phyloP scores from a whole-genome alignment of 2,329 filamentous ascomycete species.

The Exophiala alcalophila region DNA sequence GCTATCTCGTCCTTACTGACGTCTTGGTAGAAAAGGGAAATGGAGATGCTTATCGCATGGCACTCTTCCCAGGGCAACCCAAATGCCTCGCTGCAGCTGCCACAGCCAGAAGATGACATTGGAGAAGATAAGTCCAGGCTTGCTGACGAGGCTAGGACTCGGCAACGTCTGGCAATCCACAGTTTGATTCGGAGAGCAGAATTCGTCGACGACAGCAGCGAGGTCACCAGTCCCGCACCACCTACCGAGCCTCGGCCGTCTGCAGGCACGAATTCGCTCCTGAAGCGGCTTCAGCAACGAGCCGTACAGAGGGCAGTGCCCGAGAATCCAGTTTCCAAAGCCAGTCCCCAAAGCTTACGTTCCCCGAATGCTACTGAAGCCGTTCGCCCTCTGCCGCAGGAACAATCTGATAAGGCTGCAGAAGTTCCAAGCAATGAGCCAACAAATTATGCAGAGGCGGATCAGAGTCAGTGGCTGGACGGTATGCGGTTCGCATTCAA shows the following conservation, averaged over 20 bases:
- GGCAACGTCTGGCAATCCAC: constrained; percentile 19
- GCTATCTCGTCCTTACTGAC: constrained; percentile 1
- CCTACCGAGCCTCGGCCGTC: constrained; percentile 1
- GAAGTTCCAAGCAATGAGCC: constrained; percentile 8
- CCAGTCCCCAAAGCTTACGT: constrained; percentile 4
- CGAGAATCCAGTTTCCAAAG: constrained; percentile 3
- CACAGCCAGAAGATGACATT: constrained; percentile 10
- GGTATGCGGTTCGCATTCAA: constrained; percentile 18
- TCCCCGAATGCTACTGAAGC: constrained; percentile 5
- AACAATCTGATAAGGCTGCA: constrained; percentile 1
- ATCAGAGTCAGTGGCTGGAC: constrained; percentile 13
- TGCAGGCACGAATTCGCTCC: not conserved
- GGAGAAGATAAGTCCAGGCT: constrained; percentile 9
- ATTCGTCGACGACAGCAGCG: constrained; percentile 20
- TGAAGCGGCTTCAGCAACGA: not conserved
- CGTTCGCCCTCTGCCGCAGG: not conserved
- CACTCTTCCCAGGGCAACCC: constrained; percentile 4
- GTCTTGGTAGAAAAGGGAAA: constrained; percentile 11
- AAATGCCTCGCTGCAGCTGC: constrained; percentile 1
- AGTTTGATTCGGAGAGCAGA: constrained; percentile 20
- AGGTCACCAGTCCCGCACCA: constrained; percentile 14
- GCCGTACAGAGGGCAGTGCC: constrained; percentile 1
- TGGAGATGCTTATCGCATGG: constrained; percentile 16
- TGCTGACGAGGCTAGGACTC: constrained; percentile 12
- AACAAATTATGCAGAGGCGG: constrained; percentile 9